A percentile compares a stretch with the other conserved stretches of the same genome.
Conservation (phyloP, 768 basidiomycete species). For the Rhodotorula graminis region DNA sequence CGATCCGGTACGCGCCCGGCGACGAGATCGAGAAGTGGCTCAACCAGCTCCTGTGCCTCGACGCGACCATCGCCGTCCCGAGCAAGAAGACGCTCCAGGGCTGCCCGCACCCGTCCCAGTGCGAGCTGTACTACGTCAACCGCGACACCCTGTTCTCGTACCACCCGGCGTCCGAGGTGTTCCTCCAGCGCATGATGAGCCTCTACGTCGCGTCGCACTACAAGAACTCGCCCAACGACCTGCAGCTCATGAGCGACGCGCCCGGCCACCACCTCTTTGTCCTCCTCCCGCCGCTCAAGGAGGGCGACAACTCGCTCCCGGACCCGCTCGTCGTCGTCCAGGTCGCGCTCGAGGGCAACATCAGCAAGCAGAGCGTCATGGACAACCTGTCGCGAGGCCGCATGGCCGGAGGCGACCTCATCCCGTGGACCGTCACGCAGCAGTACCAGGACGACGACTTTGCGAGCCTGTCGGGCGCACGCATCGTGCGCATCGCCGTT, state of each 20-base stretch:
- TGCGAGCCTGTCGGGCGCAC: slow-evolving; percentile 80
- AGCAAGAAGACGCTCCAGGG: slow-evolving; percentile 56
- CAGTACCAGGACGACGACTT: slow-evolving; percentile 95
- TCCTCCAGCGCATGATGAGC: slow-evolving; percentile 97
- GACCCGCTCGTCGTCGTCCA: slow-evolving; percentile 94
- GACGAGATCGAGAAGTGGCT: slow-evolving; percentile 95
- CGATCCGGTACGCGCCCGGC: slow-evolving; percentile 81
- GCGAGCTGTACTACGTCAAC: slow-evolving; percentile 91
- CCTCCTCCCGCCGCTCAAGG: slow-evolving; percentile 81
- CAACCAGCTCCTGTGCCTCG: slow-evolving; percentile 80
- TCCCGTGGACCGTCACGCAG: slow-evolving; percentile 91
- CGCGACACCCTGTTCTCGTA: slow-evolving; percentile 95
- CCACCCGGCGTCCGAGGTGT: slow-evolving; percentile 94
- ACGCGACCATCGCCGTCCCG: slow-evolving; percentile 63
- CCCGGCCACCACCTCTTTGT: slow-evolving; percentile 97
- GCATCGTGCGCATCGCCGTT: slow-evolving; percentile 86
- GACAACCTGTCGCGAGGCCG: slow-evolving; percentile 77
- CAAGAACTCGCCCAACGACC: slow-evolving; percentile 97
- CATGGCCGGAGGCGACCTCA: slow-evolving; percentile 89
- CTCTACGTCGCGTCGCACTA: slow-evolving; percentile 96
- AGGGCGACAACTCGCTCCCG: slow-evolving; percentile 71
- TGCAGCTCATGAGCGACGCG: slow-evolving; percentile 94
- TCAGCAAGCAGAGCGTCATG: slow-evolving; percentile 76
- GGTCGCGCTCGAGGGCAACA: slow-evolving; percentile 90
- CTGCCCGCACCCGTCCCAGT: slow-evolving; percentile 89